A percentile compares a stretch with the other conserved stretches of the same genome.
Evolutionary conservation across 768 basidiomycete genomes (phyloP).

Genomic region (Asterophora parasitica): DNA sequence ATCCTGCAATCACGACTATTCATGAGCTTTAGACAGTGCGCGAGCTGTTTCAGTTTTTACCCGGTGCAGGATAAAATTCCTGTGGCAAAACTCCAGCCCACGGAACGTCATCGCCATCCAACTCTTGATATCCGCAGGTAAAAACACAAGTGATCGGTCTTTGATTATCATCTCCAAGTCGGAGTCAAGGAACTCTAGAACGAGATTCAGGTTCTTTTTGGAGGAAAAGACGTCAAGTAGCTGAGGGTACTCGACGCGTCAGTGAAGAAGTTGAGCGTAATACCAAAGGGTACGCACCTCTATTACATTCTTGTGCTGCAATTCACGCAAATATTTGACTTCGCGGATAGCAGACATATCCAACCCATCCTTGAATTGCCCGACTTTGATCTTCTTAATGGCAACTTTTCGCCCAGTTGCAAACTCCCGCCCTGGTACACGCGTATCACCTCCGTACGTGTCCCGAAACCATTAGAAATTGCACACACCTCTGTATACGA

Average conservation of each 20-base stretch:
- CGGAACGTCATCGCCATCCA: conserved; percentile 99
- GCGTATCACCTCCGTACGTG: not conserved
- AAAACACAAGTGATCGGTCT: conserved; percentile 86
- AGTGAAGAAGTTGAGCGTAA: not conserved
- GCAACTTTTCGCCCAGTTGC: conserved; percentile 82
- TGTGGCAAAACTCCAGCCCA: conserved; percentile 97
- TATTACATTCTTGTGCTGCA: conserved; percentile 93
- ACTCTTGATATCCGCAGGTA: conserved; percentile 94
- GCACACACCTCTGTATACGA: conserved; percentile 81
- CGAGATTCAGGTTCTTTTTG: conserved; percentile 94
- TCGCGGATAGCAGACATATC: conserved; percentile 99
- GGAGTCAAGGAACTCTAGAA: conserved; percentile 93
- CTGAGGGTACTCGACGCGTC: conserved; percentile 33
- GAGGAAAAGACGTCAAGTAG: conserved; percentile 95
- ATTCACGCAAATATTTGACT: conserved; percentile 93
- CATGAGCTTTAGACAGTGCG: not conserved
- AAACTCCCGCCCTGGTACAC: conserved; percentile 58
- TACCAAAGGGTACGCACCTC: conserved; percentile 47
- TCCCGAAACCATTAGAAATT: not conserved
- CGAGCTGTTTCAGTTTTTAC: conserved; percentile 39
- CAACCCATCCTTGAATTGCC: conserved; percentile 94
- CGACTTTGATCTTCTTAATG: conserved; percentile 97
- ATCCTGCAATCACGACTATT: conserved; percentile 50
- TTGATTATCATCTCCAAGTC: conserved; percentile 97
- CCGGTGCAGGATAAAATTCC: conserved; percentile 90